Evolutionary conservation across 257 asterid species (phyloP), one percentile per base, ranked within the genome.

Genomic region (Nemophila menziesii): DNA sequence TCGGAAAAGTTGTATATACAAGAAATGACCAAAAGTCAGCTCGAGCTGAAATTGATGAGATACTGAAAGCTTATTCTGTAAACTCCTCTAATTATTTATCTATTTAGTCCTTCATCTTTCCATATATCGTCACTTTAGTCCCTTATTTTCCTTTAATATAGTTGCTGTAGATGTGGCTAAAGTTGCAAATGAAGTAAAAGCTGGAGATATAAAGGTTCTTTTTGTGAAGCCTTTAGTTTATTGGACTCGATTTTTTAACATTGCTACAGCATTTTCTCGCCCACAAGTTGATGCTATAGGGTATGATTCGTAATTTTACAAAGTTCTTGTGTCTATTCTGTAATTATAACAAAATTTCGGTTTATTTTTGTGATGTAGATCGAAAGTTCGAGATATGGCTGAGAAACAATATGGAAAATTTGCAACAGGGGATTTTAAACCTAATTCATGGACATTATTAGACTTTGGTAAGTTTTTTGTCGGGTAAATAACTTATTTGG

Each of bases 161-260:
- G 99, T 85, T 69, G 96, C 94, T 12, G 73, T 90, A 53, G 94
- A 87, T 24, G 66, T 72, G 56, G 96, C 99, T 58, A 85, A 79
- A 78, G 89, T 85, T 54, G 99, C 96, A 44, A 85, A 82, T 67
- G 99, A 90, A 15, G 92, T 90, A 45, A 85, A 90, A 72, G 96
- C 94, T 43, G 85, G 62, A 51, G 94, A 90, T 58, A 85, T 90
- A 61, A 78, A 44, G 73, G 82, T 90, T 45, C 94, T 90, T 61
- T 90, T 76, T 51, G 96, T 90, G 55, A 85, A 85, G 65, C 96
- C 99, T 62, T 72, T 90, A 15, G 99, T 90, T 50, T 90, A 90
- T 55, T 90, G 96, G 99, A 85, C 99, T 39, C 80, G 82, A 34
- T 79, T 85, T 72, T 90, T 90, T 64, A 77, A 84, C 67, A 77